Base-by-base conservation (phyloP, 2,329 filamentous ascomycete species). In the Neobulgaria alba region DNA sequence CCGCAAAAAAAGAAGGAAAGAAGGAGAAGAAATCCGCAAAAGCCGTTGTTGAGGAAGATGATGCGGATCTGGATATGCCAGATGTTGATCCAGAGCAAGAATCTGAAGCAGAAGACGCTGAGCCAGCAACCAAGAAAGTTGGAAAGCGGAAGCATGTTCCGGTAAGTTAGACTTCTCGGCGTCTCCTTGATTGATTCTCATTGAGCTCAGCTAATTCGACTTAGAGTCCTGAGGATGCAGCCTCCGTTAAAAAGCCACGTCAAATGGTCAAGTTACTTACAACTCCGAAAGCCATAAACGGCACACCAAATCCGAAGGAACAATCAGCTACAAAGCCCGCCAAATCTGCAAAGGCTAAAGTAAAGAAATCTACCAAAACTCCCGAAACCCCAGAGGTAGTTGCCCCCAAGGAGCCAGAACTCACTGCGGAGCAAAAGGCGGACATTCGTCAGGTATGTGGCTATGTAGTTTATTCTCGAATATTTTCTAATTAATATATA, bases 201-300 rank as follows among this genome's bases (percentile, higher is more conserved):
- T n/a, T n/a, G n/a, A n/a, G n/a, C n/a, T n/a, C n/a, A n/a, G n/a
- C n/a, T n/a, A n/a, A n/a, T n/a, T n/a, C n/a, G n/a, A n/a, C n/a
- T n/a, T n/a, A 78, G 72, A 72, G 70, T 15, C 72, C 72, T n/a
- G 69, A 75, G 56, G 68, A 73, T 33, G 58, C 72, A 2, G 77
- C 79, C 29, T 78, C 76, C 9, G 73, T 73, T 21, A 82, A 82
- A 67, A 82, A 82, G 63, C 72, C 75, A 4, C n/a, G n/a, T n/a
- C n/a, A n/a, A 47, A 82, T 77, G 65, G 79, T 80, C 51, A 81
- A 73, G 32, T 70, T 68, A 48, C 81, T 73, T 59, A 79, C 66
- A 49, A 80, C 83, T 1, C 77, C 82, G 9, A 88, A 87, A 67
- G 68, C 73, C 3, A 69, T 77, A 83, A 87, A 62, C 42, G 57